A percentile compares a stretch with the other conserved stretches of the same genome.
These are phyloP conservation scores for Daphne laureola DNA, from an alignment of 441 rosid genomes.

Conservation along the genomic window DNA sequence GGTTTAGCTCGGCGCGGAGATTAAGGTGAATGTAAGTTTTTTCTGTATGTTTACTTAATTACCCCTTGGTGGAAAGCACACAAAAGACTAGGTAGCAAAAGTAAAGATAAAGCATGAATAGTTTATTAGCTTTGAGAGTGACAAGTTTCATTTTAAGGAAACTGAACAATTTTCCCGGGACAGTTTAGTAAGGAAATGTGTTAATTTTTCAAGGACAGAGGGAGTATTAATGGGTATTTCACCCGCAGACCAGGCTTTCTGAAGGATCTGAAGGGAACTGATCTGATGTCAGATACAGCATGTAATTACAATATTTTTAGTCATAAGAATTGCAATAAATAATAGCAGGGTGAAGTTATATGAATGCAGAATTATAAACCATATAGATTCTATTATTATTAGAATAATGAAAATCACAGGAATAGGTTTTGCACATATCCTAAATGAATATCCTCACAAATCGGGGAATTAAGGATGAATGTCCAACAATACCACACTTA, in stretches of 20 bases:
- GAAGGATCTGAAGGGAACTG: not conserved
- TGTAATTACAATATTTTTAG: not conserved
- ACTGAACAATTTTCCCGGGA: too few species aligned
- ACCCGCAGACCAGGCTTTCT: not conserved
- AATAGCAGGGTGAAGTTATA: not conserved
- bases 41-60: too few species aligned
- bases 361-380: not conserved
- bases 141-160: too few species aligned
- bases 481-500: not conserved
- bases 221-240: not conserved
- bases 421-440: not conserved
- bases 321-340: conserved; percentile 1
- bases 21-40: too few species aligned
- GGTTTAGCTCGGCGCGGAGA: too few species aligned
- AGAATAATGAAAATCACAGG: not conserved
- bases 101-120: too few species aligned
- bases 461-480: too few species aligned
- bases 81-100: too few species aligned
- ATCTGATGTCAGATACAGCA: not conserved
- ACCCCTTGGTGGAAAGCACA: too few species aligned
- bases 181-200: too few species aligned
- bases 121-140: too few species aligned
- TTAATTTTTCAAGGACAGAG: too few species aligned
- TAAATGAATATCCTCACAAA: not conserved
- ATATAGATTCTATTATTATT: not conserved